Base-by-base conservation (phyloP, 2,329 filamentous ascomycete species). In the Trichophyton simii region DNA sequence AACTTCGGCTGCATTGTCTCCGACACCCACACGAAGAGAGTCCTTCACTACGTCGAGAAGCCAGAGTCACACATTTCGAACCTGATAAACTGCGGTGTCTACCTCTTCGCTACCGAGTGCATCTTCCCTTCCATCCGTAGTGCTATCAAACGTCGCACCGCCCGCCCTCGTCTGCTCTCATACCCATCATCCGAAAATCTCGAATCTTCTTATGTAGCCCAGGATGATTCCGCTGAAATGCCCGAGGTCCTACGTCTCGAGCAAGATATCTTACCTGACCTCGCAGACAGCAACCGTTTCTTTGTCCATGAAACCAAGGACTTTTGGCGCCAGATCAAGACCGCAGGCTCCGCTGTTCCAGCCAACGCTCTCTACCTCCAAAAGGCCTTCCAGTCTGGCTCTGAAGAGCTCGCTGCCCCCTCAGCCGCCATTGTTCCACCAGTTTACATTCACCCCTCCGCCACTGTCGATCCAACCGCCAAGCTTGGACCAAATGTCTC, bases 291-390 rank as follows among this genome's bases (percentile, higher is more conserved):
- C 83, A 94, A 95, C 78, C 89, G 94, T 75, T 99, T 99, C 80
- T 97, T 91, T 77, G 94, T 97, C 36, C 88, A 96, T 75, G 94
- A 99, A 80, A 97, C 92, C 67, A 95, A 95, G 79, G 94, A 97
- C 75, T 99, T 99, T 77, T 99, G 94, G 94, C 90, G 94, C 69
- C 94, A 99, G 81, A 97, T 99, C 83, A 99, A 99, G 83, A 96
- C 94, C 1, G 94, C 94, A 63, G 94, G 94, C 63, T 97, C 92
- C 4, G 94, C 94, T 58, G 91, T 99, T 31, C 94, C 94, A 15
- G 94, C 94, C 65, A 97, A 97, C 71, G 94, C 94, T 13, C 83
- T 99, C 38, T 99, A 99, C 77, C 84, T 99, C 60, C 90, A 95
- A 73, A 90, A 96, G 79, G 92, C 94, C 20, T 87, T 87, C 80